Evolutionary conservation across 257 asterid genomes (phyloP).

Genomic region (Fraxinus quadrangulata): DNA sequence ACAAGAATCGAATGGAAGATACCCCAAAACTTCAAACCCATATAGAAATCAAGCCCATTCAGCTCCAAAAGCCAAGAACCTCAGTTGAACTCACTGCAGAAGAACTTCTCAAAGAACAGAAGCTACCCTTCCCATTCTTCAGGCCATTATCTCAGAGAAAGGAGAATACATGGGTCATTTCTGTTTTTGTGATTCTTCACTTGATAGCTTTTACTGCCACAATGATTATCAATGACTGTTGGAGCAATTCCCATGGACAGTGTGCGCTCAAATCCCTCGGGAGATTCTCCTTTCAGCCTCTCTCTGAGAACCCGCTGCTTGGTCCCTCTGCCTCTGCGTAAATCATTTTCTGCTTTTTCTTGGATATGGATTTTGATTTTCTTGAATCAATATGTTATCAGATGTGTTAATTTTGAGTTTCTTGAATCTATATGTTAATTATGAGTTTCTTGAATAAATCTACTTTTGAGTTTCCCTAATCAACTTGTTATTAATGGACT

Average conservation of each 20-base stretch:
- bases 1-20: slow-evolving; percentile 26
- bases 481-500: not conserved
- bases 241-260: slow-evolving; percentile 63
- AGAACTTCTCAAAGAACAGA: slow-evolving; percentile 52
- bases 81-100: slow-evolving; percentile 52
- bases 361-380: not conserved
- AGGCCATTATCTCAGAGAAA: slow-evolving; percentile 61
- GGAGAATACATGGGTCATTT: slow-evolving; percentile 75
- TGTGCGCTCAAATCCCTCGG: slow-evolving; percentile 64
- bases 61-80: slow-evolving; percentile 27
- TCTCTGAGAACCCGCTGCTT: slow-evolving; percentile 74
- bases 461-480: not conserved
- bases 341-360: slow-evolving; percentile 27
- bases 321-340: slow-evolving; percentile 96
- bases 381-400: not conserved
- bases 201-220: slow-evolving; percentile 61
- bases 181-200: slow-evolving; percentile 71
- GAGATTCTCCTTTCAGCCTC: slow-evolving; percentile 80
- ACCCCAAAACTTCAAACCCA: slow-evolving; percentile 35
- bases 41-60: slow-evolving; percentile 43
- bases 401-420: not conserved
- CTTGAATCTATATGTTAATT: not conserved
- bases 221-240: slow-evolving; percentile 73
- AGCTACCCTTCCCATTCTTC: slow-evolving; percentile 67
- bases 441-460: not conserved